Evolutionary conservation across 2,329 filamentous ascomycete genomes (phyloP), one percentile per base, ranked within the genome.

Genomic region (Pestalotiopsis sp.): DNA sequence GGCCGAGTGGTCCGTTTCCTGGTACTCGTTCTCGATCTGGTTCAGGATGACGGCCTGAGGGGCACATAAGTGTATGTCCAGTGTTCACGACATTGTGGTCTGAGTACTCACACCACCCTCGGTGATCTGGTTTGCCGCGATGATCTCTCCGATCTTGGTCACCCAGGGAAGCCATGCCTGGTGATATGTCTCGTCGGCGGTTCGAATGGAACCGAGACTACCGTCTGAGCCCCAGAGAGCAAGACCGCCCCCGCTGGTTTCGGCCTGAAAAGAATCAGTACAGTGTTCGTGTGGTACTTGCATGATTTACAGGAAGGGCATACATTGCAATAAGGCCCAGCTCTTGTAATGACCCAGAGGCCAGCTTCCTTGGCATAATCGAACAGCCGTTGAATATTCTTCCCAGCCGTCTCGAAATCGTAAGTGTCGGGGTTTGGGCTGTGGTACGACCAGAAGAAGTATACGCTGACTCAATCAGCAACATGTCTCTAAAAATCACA

Each of bases 21-120:
- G 81, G 25, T 86, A 78, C 71, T 88, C 86, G 66, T 88, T 88
- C 71, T 88, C 86, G 20, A 87, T 79, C 70, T 88, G 84, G 59
- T 81, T 82, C 11, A 87, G 74, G 58, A 87, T 85, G 13, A 87
- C 80, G 0, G 85, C 82, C 25, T 45, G n/a, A 7, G 11, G 9
- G 31, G 23, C 13, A 39, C n/a, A 52, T 52, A 20, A n/a, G 59
- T 38, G 57, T 27, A 59, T n/a, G 14, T 6, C 4, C 9, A 13
- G 23, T n/a, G 25, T 9, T 9, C 6, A 9, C 17, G 6, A 3
- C 25, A 2, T 12, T 23, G 14, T 49, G 25, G 14, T 7, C 9
- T 20, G 14, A 61, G 11, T 7, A 60, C 68, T n/a, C 38, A 64
- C 64, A 41, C 85, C 85, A 3, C 83, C 83, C 11, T 84, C 82